phyloP scores from a whole-genome alignment of 192 early-diverging fungal genomes.

The Rhizophagus clarus region DNA sequence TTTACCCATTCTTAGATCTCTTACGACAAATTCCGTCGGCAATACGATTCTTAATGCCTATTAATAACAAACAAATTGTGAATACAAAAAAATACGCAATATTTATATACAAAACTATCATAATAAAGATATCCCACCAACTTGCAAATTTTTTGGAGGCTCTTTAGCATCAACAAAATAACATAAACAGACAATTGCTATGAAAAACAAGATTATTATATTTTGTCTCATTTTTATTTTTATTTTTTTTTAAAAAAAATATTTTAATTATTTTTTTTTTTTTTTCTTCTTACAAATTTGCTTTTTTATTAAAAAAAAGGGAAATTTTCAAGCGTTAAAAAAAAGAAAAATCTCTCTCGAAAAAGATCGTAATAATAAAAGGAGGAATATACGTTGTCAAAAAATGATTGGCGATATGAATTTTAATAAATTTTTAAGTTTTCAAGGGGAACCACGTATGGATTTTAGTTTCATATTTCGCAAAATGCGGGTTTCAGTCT shows the following conservation, averaged over 20 bases:
- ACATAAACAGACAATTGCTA: conserved; percentile 3
- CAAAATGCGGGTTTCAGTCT: no score
- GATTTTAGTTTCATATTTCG: no score
- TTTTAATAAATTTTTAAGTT: no score
- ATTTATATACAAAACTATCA: not conserved
- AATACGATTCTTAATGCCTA: conserved; percentile 28
- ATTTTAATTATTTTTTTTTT: no score
- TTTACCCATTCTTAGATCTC: conserved; percentile 25
- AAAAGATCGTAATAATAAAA: not conserved
- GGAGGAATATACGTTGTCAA: not conserved
- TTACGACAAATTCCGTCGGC: conserved; percentile 23
- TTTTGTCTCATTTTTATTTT: not conserved
- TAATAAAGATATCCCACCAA: not conserved
- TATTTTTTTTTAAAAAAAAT: not conserved
- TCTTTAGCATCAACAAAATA: conserved; percentile 17
- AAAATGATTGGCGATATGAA: not conserved
- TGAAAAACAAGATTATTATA: conserved; percentile 10
- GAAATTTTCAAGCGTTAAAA: no score
- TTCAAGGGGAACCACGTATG: no score
- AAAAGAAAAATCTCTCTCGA: no score
- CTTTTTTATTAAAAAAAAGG: no score
- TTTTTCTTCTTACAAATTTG: no score
- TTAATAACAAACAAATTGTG: not conserved
- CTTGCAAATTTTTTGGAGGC: conserved; percentile 28
- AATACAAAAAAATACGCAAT: not conserved